Conservation (phyloP, 768 basidiomycete species). For the Termitomyces sp. region DNA sequence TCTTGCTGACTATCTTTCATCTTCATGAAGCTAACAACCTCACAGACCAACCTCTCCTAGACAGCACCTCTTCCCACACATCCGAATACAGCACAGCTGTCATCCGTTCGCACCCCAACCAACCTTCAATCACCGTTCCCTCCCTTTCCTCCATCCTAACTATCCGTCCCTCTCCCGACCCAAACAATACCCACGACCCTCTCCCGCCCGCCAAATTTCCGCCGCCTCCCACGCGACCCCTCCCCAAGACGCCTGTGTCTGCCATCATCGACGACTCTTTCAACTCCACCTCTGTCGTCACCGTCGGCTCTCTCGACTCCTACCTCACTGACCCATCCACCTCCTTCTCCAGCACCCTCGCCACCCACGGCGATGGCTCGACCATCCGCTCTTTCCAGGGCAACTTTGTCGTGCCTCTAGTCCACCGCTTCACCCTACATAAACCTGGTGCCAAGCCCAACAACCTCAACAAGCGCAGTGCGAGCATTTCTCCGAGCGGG, state of each 20-base stretch:
- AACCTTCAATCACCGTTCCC: constrained; percentile 39
- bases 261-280: constrained; percentile 27
- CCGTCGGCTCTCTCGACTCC: constrained; percentile 56
- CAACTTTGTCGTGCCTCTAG: constrained; percentile 42
- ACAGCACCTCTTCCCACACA: constrained; percentile 27
- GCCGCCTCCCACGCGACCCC: constrained; percentile 13
- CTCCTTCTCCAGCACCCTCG: constrained; percentile 50
- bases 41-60: constrained; percentile 48
- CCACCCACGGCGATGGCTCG: constrained; percentile 77
- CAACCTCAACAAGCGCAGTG: constrained; percentile 30
- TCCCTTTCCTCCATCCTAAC: constrained; percentile 74
- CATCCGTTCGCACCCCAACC: constrained; percentile 45
- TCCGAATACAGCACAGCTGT: constrained; percentile 73
- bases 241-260: neutral
- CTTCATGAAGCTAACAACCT: neutral
- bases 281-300: constrained; percentile 45
- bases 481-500: constrained; percentile 25
- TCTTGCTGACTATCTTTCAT: neutral
- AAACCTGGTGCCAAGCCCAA: constrained; percentile 69
- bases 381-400: constrained; percentile 49
- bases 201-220: constrained; percentile 24
- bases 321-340: constrained; percentile 64
- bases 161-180: constrained; percentile 53
- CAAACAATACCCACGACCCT: constrained; percentile 39
- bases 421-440: constrained; percentile 86